phyloP scores from a whole-genome alignment of 2,329 filamentous ascomycete genomes.

The Stachybotrys echinatus region DNA sequence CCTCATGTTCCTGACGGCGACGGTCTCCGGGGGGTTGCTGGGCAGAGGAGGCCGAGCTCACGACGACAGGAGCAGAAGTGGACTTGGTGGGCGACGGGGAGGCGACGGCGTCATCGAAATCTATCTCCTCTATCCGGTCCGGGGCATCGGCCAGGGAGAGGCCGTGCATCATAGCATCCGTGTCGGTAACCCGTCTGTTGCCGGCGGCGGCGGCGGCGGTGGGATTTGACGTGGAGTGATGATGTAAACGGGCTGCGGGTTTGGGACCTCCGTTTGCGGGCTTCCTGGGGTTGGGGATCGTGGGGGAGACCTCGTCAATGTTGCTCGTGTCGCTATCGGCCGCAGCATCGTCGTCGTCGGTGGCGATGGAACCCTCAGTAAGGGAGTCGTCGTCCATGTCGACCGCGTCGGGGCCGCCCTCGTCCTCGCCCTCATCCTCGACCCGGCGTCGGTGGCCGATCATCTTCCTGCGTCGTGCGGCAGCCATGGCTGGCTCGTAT shows the following conservation, averaged over 20 bases:
- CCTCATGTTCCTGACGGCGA: conserved; percentile 80
- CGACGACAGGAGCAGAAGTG: conserved; percentile 44
- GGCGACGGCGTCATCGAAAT: conserved; percentile 37
- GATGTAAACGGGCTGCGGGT: conserved; percentile 10
- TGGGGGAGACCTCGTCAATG: conserved; percentile 51
- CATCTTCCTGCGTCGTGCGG: conserved; percentile 54
- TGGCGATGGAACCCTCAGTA: conserved; percentile 57
- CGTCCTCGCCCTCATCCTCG: conserved; percentile 67
- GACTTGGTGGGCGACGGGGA: conserved; percentile 32
- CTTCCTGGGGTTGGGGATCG: conserved; percentile 35
- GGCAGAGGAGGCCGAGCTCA: conserved; percentile 46
- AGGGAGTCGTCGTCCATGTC: conserved; percentile 62
- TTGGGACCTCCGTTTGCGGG: conserved; percentile 36
- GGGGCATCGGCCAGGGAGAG: conserved; percentile 39
- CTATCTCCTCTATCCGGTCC: conserved; percentile 36
- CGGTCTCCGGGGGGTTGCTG: conserved; percentile 55
- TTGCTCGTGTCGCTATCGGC: conserved; percentile 62
- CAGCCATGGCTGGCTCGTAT: conserved; percentile 24
- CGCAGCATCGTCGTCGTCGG: conserved; percentile 55
- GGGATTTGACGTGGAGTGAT: conserved; percentile 9
- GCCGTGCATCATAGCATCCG: conserved; percentile 54
- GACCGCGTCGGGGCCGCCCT: conserved; percentile 48
- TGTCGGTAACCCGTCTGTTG: conserved; percentile 40
- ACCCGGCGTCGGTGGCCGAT: conserved; percentile 63
- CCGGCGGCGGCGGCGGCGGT: conserved; percentile 27